Conservation (phyloP, 2,329 filamentous ascomycete genomes). For the Sporothrix humicola region DNA sequence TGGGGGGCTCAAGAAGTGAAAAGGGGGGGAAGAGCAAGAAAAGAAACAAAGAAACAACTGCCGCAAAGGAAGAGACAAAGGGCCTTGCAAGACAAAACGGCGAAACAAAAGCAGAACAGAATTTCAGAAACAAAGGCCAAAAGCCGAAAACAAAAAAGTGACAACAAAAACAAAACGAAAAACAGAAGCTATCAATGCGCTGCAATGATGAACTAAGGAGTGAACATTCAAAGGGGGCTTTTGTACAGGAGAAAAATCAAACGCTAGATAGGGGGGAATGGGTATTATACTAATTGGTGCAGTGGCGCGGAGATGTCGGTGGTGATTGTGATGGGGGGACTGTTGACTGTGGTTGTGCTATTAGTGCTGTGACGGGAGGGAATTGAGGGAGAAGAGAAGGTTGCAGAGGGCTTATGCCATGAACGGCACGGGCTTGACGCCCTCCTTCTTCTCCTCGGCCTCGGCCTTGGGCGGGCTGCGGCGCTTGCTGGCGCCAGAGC, state of each 20-base stretch:
- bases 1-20: neutral
- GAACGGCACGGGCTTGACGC: slow-evolving; percentile 29
- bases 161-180: neutral
- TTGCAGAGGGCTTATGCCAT: slow-evolving; percentile 27
- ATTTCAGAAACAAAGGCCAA: slow-evolving; percentile 3
- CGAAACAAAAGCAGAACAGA: neutral
- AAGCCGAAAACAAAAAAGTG: neutral
- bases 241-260: slow-evolving; percentile 4
- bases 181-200: neutral
- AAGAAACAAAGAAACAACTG: slow-evolving; percentile 11
- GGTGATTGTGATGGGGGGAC: neutral
- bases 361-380: neutral
- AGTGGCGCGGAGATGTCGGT: neutral
- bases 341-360: neutral
- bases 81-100: neutral
- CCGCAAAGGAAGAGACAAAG: slow-evolving; percentile 8
- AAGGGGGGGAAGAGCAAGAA: neutral
- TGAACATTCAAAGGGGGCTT: neutral
- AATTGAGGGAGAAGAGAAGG: neutral
- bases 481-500: slow-evolving; percentile 22
- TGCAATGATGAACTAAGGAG: neutral
- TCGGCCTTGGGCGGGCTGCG: slow-evolving; percentile 1
- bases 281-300: neutral
- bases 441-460: neutral
- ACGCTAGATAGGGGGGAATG: neutral